These are phyloP conservation scores for Xylaria curta DNA, from an alignment of 495 filamentous ascomycete genomes.

Conservation along the genomic window DNA sequence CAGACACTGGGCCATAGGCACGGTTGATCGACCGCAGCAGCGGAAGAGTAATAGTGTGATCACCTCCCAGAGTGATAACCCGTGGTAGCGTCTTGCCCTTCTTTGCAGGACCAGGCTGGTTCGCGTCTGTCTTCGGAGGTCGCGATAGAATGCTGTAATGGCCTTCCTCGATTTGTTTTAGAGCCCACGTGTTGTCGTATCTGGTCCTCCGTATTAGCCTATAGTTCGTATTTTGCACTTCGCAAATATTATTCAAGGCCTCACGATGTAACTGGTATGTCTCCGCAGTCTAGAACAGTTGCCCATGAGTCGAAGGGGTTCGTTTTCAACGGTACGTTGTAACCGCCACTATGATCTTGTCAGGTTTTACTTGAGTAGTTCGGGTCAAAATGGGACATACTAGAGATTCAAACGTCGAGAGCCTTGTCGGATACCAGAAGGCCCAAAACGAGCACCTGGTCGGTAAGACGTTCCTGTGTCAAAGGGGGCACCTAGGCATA, in stretches of 20 bases:
- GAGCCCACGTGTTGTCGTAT: slow-evolving; percentile 77
- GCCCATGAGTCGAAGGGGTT: slow-evolving; percentile 84
- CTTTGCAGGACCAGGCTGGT: slow-evolving; percentile 55
- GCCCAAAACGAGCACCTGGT: slow-evolving; percentile 80
- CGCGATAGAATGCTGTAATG: slow-evolving; percentile 60
- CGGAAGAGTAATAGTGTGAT: slow-evolving; percentile 83
- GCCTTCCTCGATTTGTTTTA: slow-evolving; percentile 80
- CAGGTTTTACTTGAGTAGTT: slow-evolving; percentile 12
- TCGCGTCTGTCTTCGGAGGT: slow-evolving; percentile 54
- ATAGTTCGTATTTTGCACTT: neutral
- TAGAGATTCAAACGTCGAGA: slow-evolving; percentile 75
- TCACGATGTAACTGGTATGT: slow-evolving; percentile 81
- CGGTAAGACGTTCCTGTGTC: slow-evolving; percentile 51
- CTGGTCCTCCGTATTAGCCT: slow-evolving; percentile 17
- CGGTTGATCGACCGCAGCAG: slow-evolving; percentile 78
- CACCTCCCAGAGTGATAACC: slow-evolving; percentile 80
- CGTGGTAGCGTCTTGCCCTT: slow-evolving; percentile 60
- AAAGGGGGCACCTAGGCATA: slow-evolving; percentile 44
- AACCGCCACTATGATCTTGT: slow-evolving; percentile 60
- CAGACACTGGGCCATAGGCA: slow-evolving; percentile 78
- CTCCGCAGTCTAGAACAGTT: slow-evolving; percentile 80
- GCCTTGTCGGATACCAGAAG: slow-evolving; percentile 83
- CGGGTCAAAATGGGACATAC: slow-evolving; percentile 30
- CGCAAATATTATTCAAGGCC: neutral
- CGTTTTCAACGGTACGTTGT: slow-evolving; percentile 78